phyloP scores from a whole-genome alignment of 2,329 filamentous ascomycete species.

The Penicillium palitans region DNA sequence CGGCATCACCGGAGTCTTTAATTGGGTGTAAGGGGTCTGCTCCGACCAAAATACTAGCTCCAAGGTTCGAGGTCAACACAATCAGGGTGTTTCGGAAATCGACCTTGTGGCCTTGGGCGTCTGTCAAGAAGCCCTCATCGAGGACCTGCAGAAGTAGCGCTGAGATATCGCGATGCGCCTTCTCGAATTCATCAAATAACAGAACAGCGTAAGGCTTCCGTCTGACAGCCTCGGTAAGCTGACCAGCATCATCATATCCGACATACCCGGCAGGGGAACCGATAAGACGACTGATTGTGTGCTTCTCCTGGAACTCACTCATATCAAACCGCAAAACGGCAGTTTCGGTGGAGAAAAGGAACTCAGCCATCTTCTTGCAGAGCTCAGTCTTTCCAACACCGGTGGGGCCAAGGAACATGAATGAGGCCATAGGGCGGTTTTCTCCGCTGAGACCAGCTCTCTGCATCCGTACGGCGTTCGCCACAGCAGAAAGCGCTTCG shows the following conservation, averaged over 20 bases:
- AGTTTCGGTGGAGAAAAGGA: constrained; percentile 87
- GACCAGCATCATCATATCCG: constrained; percentile 94
- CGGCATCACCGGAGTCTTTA: constrained; percentile 62
- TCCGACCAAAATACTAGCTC: constrained; percentile 84
- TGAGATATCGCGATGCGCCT: constrained; percentile 93
- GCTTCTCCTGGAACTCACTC: constrained; percentile 97
- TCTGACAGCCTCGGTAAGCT: constrained; percentile 91
- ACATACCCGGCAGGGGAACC: constrained; percentile 93
- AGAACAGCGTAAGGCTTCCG: constrained; percentile 94
- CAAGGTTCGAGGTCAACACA: constrained; percentile 92
- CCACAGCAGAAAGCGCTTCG: constrained; percentile 85
- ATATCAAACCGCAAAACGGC: constrained; percentile 96
- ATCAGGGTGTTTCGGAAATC: constrained; percentile 97
- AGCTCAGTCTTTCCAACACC: constrained; percentile 97
- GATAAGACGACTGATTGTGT: constrained; percentile 90
- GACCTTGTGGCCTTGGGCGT: constrained; percentile 92
- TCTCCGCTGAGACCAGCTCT: constrained; percentile 88
- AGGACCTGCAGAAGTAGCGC: constrained; percentile 89
- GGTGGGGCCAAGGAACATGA: constrained; percentile 97
- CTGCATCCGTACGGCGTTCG: constrained; percentile 91
- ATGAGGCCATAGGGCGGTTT: constrained; percentile 86
- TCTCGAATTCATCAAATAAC: constrained; percentile 96
- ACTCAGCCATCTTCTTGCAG: constrained; percentile 91
- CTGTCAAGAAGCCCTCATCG: constrained; percentile 93
- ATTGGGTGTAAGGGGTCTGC: constrained; percentile 66